Percentiles rank a stretch among this genome's conserved stretches.
phyloP scores from a whole-genome alignment of 2,329 filamentous ascomycete genomes.

The Paecilomyces niveus region DNA sequence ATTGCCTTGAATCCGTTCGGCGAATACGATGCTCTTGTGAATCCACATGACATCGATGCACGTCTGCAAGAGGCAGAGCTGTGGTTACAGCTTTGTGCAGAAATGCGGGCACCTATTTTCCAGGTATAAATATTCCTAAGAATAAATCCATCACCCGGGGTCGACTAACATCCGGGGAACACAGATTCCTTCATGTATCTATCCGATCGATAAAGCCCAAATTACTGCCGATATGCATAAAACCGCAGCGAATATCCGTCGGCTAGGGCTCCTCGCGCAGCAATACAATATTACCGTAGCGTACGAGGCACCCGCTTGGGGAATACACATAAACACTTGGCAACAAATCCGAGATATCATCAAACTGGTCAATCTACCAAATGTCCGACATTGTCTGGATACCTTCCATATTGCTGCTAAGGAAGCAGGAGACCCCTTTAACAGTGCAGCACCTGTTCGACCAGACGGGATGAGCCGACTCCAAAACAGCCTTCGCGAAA shows the following conservation, averaged over 20 bases:
- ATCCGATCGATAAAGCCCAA: conserved; percentile 8
- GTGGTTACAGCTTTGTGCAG: conserved; percentile 9
- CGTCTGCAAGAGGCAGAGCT: conserved; percentile 9
- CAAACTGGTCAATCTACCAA: conserved; percentile 4
- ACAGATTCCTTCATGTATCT: no score
- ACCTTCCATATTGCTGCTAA: conserved; percentile 10
- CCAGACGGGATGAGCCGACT: conserved; percentile 4
- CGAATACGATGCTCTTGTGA: conserved; percentile 6
- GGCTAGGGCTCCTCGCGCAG: conserved; percentile 8
- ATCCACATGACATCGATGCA: conserved; percentile 1
- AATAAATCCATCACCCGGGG: no score
- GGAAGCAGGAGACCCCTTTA: conserved; percentile 14
- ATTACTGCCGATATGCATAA: no score
- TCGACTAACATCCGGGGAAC: no score
- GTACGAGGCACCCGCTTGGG: conserved; percentile 6
- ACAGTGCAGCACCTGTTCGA: conserved; percentile 4
- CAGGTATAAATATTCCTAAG: conserved; percentile 7
- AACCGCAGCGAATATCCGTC: conserved; percentile 1
- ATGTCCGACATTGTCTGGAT: conserved; percentile 9
- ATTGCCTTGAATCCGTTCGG: conserved; percentile 11
- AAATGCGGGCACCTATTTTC: conserved; percentile 8
- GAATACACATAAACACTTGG: conserved; percentile 7
- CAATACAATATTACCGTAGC: conserved; percentile 15
- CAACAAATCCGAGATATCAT: conserved; percentile 9
- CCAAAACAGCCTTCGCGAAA: conserved; percentile 8